Evolutionary conservation across 164 flowering plant genomes (phyloP).

Genomic region (Stephania yunnanensis): DNA sequence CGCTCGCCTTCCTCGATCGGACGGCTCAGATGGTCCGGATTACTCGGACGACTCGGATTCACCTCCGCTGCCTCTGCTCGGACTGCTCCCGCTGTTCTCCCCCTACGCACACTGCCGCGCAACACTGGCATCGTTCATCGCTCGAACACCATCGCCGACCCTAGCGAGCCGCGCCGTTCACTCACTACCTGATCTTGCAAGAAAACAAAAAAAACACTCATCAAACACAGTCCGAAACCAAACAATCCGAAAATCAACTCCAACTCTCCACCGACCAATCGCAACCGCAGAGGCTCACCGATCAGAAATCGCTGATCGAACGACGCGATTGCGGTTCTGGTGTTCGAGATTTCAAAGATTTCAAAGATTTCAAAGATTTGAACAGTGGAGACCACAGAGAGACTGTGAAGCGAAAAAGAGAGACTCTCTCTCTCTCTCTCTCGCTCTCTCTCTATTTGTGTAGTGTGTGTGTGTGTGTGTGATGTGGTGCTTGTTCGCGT

Average conservation of each 20-base stretch:
- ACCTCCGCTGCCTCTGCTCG: constrained; percentile 8
- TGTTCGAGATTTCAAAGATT: no score
- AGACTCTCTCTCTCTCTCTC: no score
- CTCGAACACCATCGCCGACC: constrained; percentile 25
- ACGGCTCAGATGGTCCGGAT: constrained; percentile 11
- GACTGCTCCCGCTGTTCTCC: constrained; percentile 24
- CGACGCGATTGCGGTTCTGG: no score
- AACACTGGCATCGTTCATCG: constrained; percentile 61
- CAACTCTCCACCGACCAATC: no score
- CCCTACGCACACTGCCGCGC: constrained; percentile 55
- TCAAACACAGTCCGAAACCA: neutral
- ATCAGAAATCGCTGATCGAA: no score
- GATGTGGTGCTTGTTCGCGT: no score
- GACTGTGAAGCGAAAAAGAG: no score
- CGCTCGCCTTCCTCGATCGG: constrained; percentile 17
- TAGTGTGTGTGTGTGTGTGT: no score
- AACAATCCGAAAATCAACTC: neutral
- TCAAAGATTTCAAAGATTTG: no score
- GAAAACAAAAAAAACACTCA: neutral
- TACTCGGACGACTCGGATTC: constrained; percentile 6
- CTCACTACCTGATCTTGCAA: neutral
- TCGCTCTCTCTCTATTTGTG: no score
- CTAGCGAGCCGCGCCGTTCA: neutral
- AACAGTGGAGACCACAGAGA: no score
- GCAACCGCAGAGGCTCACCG: no score